These are phyloP conservation scores for Ramichloridium luteum DNA, from an alignment of 2,329 filamentous ascomycete genomes.

Conservation along the genomic window DNA sequence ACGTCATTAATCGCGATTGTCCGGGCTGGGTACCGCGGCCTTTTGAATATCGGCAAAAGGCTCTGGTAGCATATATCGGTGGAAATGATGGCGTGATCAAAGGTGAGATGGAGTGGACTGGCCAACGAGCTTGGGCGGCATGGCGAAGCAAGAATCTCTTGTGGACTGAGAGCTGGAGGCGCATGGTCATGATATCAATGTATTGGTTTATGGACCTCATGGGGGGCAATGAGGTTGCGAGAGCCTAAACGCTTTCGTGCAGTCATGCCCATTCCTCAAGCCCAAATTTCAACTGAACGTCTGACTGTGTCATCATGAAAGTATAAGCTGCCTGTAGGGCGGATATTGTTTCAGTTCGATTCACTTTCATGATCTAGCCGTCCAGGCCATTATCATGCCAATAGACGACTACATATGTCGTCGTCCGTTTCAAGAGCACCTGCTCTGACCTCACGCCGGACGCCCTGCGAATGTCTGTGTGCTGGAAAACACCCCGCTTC, in stretches of 20 bases:
- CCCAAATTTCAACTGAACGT: no score
- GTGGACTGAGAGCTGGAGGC: conserved; percentile 22
- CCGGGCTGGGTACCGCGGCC: conserved; percentile 10
- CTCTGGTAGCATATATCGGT: conserved; percentile 31
- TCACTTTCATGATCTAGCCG: no score
- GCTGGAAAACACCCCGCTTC: no score
- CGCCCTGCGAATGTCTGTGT: no score
- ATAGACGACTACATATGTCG: no score
- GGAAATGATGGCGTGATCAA: conserved; percentile 30
- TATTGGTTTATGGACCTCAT: conserved; percentile 17
- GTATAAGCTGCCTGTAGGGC: no score
- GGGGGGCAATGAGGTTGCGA: conserved; percentile 21
- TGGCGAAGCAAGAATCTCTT: conserved; percentile 29
- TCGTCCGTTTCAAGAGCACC: no score
- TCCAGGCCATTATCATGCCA: no score
- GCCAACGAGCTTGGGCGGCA: conserved; percentile 31
- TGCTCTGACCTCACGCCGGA: no score
- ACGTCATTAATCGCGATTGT: conserved; percentile 16
- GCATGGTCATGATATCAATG: conserved; percentile 21
- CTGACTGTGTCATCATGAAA: no score
- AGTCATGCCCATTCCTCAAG: no score
- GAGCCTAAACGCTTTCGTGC: conserved; percentile 9
- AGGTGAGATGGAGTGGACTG: conserved; percentile 30
- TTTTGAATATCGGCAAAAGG: conserved; percentile 30
- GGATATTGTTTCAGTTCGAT: no score